Evolutionary conservation across 192 early-diverging fungal species (phyloP).

Genomic region (Linnemannia schmuckeri): DNA sequence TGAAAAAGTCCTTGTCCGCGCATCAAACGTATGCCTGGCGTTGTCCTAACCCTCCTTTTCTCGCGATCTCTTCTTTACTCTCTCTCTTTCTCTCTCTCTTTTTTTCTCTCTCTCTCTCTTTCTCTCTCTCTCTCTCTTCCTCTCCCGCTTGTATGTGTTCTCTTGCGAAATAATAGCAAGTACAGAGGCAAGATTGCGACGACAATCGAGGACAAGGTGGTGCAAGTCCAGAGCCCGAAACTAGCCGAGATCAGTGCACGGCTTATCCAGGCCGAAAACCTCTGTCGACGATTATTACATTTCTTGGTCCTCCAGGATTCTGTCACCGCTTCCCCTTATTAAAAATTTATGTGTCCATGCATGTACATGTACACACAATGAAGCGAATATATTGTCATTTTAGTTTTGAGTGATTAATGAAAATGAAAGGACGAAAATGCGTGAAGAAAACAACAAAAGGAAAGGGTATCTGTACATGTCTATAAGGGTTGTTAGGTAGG

Average conservation of each 20-base stretch:
- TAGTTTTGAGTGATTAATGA: no score
- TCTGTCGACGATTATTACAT: slow-evolving; percentile 40
- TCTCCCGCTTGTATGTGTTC: background rate
- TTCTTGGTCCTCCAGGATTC: slow-evolving; percentile 51
- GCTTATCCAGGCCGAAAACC: slow-evolving; percentile 24
- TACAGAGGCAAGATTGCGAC: slow-evolving; percentile 52
- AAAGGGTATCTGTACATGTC: slow-evolving; percentile 2
- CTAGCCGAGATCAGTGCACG: slow-evolving; percentile 37
- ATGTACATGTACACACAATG: no score
- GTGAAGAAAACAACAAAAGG: background rate
- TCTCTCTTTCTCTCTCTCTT: no score
- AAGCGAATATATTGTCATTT: no score
- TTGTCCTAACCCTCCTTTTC: no score
- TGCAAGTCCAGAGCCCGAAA: slow-evolving; percentile 45
- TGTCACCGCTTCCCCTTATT: slow-evolving; percentile 1
- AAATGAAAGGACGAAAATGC: background rate
- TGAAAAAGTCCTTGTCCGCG: background rate
- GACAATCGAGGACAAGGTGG: slow-evolving; percentile 52
- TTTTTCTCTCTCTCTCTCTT: no score
- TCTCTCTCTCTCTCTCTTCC: background rate
- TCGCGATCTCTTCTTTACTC: no score
- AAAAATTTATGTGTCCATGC: background rate
- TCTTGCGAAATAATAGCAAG: slow-evolving; percentile 20
- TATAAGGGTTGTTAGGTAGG: background rate
- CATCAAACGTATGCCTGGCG: no score